Base-by-base conservation (phyloP, 225 moss, liverwort and hornwort genomes). In the Thuidium tamariscinum region DNA sequence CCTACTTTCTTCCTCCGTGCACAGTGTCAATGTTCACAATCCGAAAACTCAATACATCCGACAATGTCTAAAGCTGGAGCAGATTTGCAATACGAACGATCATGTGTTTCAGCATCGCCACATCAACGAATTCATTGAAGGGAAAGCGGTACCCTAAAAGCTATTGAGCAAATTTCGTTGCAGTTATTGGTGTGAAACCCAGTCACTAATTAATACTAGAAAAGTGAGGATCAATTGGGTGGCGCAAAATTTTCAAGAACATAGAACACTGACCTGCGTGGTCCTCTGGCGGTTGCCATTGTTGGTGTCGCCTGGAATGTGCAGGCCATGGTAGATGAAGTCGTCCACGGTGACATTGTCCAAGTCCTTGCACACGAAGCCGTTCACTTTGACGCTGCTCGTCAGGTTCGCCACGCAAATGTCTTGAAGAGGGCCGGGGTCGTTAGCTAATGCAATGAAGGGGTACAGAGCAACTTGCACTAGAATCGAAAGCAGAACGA, bases 381-480 rank as follows among this genome's bases (percentile, higher is more conserved):
- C 91, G 79, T 91, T 91, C 89, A 89, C 89, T 34, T 81, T 82
- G 55, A 89, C 71, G 59, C 9, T 74, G 67, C 87, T 85, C 42
- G 54, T 42, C 9, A 85, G 65, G 36, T 87, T 79, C 73, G 91
- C 91, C 13, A 91, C 85, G 29, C 91, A 91, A 39, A 91, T 70
- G 82, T 91, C 91, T 49, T 91, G 91, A 5, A 91, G 85, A 10
- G 91, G 91, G 13, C 54, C 81, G 7, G 91, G 87, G 14, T 91
- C 89, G 26, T 89, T 87, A 0, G 89, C 87, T 27, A 29, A 9
- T 21, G 52, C 76, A 26, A 85, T 27, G 87, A 34, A 52, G 34
- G 78, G 56, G 11, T 25, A 27, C 63, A 89, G 5, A 26, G 25
- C 77, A 5, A 65, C 83, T 41, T 51, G 81, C 54, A 85, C 87